Base-by-base conservation (phyloP, 2,329 filamentous ascomycete genomes). In the Fusarium scirpi region DNA sequence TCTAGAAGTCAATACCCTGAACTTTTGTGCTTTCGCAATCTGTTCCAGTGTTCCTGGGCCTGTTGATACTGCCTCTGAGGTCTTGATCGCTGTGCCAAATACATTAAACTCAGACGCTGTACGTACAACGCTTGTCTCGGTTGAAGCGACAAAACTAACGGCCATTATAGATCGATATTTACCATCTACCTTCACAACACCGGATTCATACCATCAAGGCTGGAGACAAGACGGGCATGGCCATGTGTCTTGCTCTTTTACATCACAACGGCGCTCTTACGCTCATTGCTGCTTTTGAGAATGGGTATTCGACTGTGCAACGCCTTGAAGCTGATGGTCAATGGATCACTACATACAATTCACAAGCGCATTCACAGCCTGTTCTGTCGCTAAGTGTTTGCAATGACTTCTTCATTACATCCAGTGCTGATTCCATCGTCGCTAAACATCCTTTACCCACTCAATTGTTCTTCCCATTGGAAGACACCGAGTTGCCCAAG, bases 1-100 rank as follows among this genome's bases (percentile, higher is more conserved):
- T 6, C 82, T 99, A 8, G 85, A 92, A 8, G 94, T 98, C 45
- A 98, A 98, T 76, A 94, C 95, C 2, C 88, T 98, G 82, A 99
- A 98, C 77, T 99, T 98, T 78, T 99, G 96, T 78, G 87, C 92
- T 3, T 97, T 97, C 78, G 86, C 91, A 4, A 85, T 86, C 66
- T 91, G 90, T 76, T 64, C 83, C 63, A 77, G 80, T 45, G 64
- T 65, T 10, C 73, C 79, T 9, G 68, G 66, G 22, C 30, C 66
- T 40, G 55, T 75, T 13, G 67, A 75, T 6, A 58, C 72, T 3
- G 67, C 71, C 5, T 76, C 81, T 11, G 82, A 85, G 61, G 82
- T 93, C 8, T 81, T 97, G 8, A 79, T 98, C 51, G 94, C 94
- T 1, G 92, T 96, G 2, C 94, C 96, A 1, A 94, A 94, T 70